Base-by-base conservation (phyloP, 208 protist species). In the Porcisia deanei region DNA sequence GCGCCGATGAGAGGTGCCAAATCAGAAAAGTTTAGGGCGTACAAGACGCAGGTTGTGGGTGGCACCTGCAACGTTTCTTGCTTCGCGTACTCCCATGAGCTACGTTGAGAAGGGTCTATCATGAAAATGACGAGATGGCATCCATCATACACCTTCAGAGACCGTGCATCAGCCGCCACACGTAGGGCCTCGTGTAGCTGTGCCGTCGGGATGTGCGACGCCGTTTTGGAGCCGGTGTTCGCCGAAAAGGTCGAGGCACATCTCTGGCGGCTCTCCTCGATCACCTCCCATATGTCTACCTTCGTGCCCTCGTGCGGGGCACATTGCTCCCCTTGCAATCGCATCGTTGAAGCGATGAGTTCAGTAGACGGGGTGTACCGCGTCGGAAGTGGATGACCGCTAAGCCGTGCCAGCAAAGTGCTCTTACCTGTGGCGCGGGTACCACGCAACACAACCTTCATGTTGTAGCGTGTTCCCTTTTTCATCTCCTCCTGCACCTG, bases 281-380 rank as follows among this genome's bases (percentile, higher is more conserved):
- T 86, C 0, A 94, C 87, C 41, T 96, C 90, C 92, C 90, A 96
- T 0, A 96, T 68, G 55, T 95, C 90, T 45, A 96, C 90, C 72
- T 92, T 93, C 7, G 85, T 89, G 12, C 90, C 88, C 61, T 90
- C 85, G 60, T 86, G 70, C 12, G 77, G 76, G 34, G 75, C 65
- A 70, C 78, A 83, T 60, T 75, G 75, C 47, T 82, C 76, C 5
- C 84, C 88, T 47, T 80, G 70, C 39, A 88, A 25, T 3, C 83
- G 82, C 75, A 96, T 84, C 0, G 88, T 96, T 0, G 83, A 88
- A 20, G 90, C 90, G 16, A 80, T 81, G 3, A 96, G 81, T 59
- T 86, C 85, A 10, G 76, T 61, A 7, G 92, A 94, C 20, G 92
- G 86, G 30, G 63, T 80, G 81, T 96, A 96, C 18, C 68, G 64